Conservation (phyloP, 305 asterid species). For the Caryopteris hybrid region DNA sequence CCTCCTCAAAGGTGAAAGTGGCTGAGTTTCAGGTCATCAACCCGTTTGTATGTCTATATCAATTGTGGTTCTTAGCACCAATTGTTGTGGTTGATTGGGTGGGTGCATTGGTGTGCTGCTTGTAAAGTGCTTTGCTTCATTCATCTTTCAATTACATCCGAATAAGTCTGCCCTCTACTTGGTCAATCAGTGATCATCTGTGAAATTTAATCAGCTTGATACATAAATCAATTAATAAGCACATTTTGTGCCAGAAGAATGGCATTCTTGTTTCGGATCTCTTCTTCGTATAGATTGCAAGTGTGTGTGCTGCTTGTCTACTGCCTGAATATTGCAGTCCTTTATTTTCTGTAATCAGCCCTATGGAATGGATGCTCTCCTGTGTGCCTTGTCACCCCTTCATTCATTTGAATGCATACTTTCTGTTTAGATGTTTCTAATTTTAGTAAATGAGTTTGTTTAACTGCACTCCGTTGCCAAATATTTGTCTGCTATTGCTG, state of each 20-base stretch:
- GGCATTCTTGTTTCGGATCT: slow-evolving; percentile 23
- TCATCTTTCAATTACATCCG: slow-evolving; percentile 26
- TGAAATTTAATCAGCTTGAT: slow-evolving; percentile 33
- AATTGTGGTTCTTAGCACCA: slow-evolving; percentile 17
- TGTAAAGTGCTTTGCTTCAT: slow-evolving; percentile 29
- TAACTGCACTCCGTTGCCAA: background rate
- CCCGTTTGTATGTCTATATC: slow-evolving; percentile 16
- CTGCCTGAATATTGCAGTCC: background rate
- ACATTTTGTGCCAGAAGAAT: slow-evolving; percentile 23
- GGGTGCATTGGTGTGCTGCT: no score
- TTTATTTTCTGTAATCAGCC: slow-evolving; percentile 7
- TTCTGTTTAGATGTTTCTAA: background rate
- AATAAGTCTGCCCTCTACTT: slow-evolving; percentile 29
- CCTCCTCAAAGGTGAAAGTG: slow-evolving; percentile 69
- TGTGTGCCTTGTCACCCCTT: background rate
- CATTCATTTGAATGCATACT: background rate
- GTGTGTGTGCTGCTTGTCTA: slow-evolving; percentile 21
- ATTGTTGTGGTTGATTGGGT: slow-evolving; percentile 26
- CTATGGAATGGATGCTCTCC: background rate
- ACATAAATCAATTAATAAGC: slow-evolving; percentile 29
- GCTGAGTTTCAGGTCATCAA: slow-evolving; percentile 24
- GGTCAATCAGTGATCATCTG: slow-evolving; percentile 25
- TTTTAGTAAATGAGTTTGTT: background rate
- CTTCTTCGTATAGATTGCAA: slow-evolving; percentile 16
- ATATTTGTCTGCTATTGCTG: no score